These are phyloP conservation scores for Aureobasidium sp. DNA, from an alignment of 2,329 filamentous ascomycete species.

Conservation along the genomic window DNA sequence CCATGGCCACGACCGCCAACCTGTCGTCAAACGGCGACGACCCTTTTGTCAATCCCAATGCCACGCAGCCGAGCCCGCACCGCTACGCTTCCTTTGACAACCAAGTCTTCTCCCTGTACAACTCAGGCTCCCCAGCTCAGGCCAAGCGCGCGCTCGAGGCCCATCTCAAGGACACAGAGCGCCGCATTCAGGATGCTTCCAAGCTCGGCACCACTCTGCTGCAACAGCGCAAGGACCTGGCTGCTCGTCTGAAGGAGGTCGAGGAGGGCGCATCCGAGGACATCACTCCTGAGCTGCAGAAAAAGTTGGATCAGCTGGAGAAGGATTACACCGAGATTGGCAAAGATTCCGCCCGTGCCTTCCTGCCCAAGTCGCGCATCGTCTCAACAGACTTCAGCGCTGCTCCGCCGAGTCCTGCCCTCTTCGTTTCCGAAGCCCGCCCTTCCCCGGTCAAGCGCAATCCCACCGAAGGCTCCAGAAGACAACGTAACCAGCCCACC, in stretches of 20 bases:
- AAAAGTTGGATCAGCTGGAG: conserved; percentile 78
- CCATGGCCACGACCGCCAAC: conserved; percentile 6
- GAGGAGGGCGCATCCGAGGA: conserved; percentile 66
- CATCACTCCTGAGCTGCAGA: conserved; percentile 71
- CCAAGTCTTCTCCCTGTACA: conserved; percentile 67
- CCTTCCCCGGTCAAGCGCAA: conserved; percentile 67
- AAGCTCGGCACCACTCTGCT: conserved; percentile 81
- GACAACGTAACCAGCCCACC: conserved; percentile 80
- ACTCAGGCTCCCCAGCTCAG: conserved; percentile 70
- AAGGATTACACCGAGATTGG: conserved; percentile 93
- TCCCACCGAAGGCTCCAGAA: conserved; percentile 67
- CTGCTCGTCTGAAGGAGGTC: conserved; percentile 74
- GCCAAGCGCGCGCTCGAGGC: conserved; percentile 83
- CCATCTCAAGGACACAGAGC: conserved; percentile 85
- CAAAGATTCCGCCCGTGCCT: conserved; percentile 77
- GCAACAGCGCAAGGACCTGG: conserved; percentile 75
- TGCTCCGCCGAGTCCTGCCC: conserved; percentile 19
- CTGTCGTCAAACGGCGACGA: conserved; percentile 1
- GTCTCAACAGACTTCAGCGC: conserved; percentile 22
- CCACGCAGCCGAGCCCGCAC: conserved; percentile 35
- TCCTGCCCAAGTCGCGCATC: conserved; percentile 72
- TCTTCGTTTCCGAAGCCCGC: conserved; percentile 67
- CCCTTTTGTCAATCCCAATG: conserved; percentile 6
- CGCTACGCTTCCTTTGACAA: conserved; percentile 79
- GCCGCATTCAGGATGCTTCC: conserved; percentile 82